Percentiles rank a stretch among this genome's conserved stretches.
These are phyloP conservation scores for Fragosphaeria purpurea DNA, from an alignment of 2,329 filamentous ascomycete genomes.

Conservation along the genomic window DNA sequence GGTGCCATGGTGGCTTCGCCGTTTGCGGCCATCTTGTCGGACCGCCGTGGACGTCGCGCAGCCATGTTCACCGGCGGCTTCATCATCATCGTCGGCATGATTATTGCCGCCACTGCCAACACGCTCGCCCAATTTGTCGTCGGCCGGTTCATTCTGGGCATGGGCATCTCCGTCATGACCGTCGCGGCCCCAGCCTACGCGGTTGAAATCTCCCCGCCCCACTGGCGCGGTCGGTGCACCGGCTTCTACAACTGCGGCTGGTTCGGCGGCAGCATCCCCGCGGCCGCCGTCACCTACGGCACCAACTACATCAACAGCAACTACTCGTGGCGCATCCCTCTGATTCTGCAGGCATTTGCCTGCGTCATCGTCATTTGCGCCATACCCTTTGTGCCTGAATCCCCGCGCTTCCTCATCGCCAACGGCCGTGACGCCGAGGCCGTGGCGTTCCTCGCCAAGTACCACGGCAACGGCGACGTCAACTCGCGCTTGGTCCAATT, in stretches of 20 bases:
- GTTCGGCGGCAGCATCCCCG: constrained; percentile 40
- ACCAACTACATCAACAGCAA: constrained; percentile 33
- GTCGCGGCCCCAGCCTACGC: constrained; percentile 38
- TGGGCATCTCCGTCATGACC: constrained; percentile 37
- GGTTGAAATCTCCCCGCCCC: constrained; percentile 37
- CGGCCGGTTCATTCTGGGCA: constrained; percentile 36
- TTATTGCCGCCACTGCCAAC: constrained; percentile 30
- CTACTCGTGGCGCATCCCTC: constrained; percentile 39
- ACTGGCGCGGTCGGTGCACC: constrained; percentile 39
- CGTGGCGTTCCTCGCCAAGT: constrained; percentile 29
- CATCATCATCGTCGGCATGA: constrained; percentile 34
- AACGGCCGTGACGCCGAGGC: constrained; percentile 30
- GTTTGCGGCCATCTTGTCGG: constrained; percentile 33
- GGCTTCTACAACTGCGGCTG: constrained; percentile 43
- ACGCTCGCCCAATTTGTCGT: constrained; percentile 31
- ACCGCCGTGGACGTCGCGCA: constrained; percentile 32
- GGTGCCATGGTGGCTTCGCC: constrained; percentile 31
- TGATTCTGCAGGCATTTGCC: constrained; percentile 37
- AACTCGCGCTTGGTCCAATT: constrained; percentile 29
- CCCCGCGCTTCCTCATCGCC: constrained; percentile 31
- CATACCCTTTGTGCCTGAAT: constrained; percentile 31
- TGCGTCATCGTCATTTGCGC: constrained; percentile 28
- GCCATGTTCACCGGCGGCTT: constrained; percentile 35
- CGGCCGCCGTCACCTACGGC: constrained; percentile 38
- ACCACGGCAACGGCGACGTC: constrained; percentile 32